phyloP scores from a whole-genome alignment of 768 basidiomycete species.

The Auriculariales sp. region DNA sequence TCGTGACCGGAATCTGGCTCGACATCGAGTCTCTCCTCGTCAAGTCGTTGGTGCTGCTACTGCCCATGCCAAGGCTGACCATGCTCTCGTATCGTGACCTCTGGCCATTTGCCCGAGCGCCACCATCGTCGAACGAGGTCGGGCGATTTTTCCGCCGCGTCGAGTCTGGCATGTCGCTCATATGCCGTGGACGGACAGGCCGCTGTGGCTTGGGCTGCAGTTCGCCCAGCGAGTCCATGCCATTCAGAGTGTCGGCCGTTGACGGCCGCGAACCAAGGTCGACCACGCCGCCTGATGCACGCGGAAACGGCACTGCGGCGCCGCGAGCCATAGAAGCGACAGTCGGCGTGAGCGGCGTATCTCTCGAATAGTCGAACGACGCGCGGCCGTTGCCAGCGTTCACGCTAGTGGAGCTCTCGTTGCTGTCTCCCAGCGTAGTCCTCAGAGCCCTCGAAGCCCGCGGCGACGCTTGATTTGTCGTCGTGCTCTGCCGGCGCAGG shows the following conservation, averaged over 20 bases:
- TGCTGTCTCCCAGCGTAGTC: too few relatives aligned
- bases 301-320: neutral
- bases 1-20: conserved; percentile 19
- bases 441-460: conserved; percentile 4
- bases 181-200: conserved; percentile 15
- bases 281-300: neutral
- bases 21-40: conserved; percentile 28
- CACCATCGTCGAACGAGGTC: conserved; percentile 54
- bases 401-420: neutral
- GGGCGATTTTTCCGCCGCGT: conserved; percentile 40
- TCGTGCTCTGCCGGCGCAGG: neutral
- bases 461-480: conserved; percentile 2
- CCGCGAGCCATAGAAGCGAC: neutral
- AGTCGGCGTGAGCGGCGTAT: neutral
- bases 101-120: conserved; percentile 21
- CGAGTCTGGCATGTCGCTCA: conserved; percentile 26
- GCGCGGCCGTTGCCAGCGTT: neutral
- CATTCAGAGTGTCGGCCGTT: neutral
- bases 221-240: neutral
- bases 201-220: neutral
- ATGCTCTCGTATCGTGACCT: conserved; percentile 61
- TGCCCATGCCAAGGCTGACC: conserved; percentile 39
- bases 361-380: neutral
- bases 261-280: neutral
- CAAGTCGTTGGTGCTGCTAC: conserved; percentile 46